These are phyloP conservation scores for Albugo candida DNA, from an alignment of 352 stramenopile genomes.

Conservation along the genomic window DNA sequence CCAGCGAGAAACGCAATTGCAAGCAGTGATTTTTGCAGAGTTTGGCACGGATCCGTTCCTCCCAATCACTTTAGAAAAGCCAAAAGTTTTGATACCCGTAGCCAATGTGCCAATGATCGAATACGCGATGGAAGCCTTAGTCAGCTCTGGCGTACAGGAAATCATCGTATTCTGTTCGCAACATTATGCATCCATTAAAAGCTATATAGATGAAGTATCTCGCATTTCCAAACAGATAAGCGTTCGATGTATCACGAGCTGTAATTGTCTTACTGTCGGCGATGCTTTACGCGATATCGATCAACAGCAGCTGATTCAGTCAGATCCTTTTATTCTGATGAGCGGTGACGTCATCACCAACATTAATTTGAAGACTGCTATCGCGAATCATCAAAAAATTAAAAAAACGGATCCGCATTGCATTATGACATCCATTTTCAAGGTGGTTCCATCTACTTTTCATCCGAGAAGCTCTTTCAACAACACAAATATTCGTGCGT, in stretches of 20 bases:
- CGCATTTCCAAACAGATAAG: slow-evolving; percentile 31
- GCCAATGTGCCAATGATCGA: slow-evolving; percentile 95
- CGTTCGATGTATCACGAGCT: slow-evolving; percentile 53
- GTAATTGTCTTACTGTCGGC: slow-evolving; percentile 77
- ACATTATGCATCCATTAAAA: slow-evolving; percentile 75
- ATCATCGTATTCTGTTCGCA: slow-evolving; percentile 88
- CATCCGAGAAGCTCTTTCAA: slow-evolving; percentile 5
- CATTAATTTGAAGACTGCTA: slow-evolving; percentile 72
- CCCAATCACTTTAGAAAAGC: slow-evolving; percentile 67
- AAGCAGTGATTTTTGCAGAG: slow-evolving; percentile 94
- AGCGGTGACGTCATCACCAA: slow-evolving; percentile 93
- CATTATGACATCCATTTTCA: slow-evolving; percentile 94
- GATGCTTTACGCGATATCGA: slow-evolving; percentile 95
- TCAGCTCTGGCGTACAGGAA: slow-evolving; percentile 84
- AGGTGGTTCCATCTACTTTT: slow-evolving; percentile 51
- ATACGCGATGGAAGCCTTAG: slow-evolving; percentile 95
- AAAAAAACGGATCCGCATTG: slow-evolving; percentile 81
- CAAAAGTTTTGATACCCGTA: slow-evolving; percentile 90
- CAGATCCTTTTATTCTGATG: slow-evolving; percentile 95
- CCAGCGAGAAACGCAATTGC: slow-evolving; percentile 82
- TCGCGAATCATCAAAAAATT: slow-evolving; percentile 53
- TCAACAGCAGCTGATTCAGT: slow-evolving; percentile 83
- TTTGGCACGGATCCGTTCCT: slow-evolving; percentile 89
- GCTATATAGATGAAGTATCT: slow-evolving; percentile 47
- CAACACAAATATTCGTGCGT: slow-evolving; percentile 28